Evolutionary conservation across 2,329 filamentous ascomycete species (phyloP), one percentile per base, ranked within the genome.

Genomic region (Coleophoma crateriformis): DNA sequence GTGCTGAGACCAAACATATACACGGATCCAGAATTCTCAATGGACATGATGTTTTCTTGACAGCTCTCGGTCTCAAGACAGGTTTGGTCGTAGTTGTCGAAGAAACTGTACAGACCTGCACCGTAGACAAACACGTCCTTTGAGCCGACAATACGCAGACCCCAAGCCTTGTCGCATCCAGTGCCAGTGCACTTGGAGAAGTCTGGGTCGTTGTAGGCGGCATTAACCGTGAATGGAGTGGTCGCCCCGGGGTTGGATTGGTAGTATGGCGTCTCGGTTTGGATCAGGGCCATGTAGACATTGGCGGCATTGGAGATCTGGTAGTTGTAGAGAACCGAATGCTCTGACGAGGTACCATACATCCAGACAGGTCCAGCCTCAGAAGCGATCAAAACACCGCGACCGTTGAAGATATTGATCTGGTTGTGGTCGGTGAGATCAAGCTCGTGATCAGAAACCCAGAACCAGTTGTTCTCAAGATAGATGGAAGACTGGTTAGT

Each of bases 391-490:
- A 84, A 77, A 57, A 95, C 79, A 60, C 90, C 91, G 54, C 90
- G 88, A 44, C 90, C 90, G 66, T 88, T 95, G 79, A 87, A 96
- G 62, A 96, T 82, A 70, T 88, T 85, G 67, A 94, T 86, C 68
- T 94, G 87, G 64, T 85, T 81, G 67, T 88, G 81, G 61, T 86
- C 84, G 8, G 68, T 56, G 12, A 82, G 77, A 66, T 96, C 91
- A 20, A 96, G 84, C 64, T 95, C 88, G 73, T 96, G 90, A 66
- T 96, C 90, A 3, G 90, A 83, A 43, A 90, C 86, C 90, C 90
- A 95, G 68, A 88, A 85, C 88, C 89, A 95, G 43, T 77, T 83
- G 71, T 95, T 95, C 74, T 96, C 91, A 41, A 95, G 73, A 71
- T 95, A 95, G 42, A 82, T 81, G 35, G 82, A 85, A 46, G 79